These are phyloP conservation scores for Persicaria maculosa DNA, from an alignment of 148 eudicot genomes.

Conservation along the genomic window DNA sequence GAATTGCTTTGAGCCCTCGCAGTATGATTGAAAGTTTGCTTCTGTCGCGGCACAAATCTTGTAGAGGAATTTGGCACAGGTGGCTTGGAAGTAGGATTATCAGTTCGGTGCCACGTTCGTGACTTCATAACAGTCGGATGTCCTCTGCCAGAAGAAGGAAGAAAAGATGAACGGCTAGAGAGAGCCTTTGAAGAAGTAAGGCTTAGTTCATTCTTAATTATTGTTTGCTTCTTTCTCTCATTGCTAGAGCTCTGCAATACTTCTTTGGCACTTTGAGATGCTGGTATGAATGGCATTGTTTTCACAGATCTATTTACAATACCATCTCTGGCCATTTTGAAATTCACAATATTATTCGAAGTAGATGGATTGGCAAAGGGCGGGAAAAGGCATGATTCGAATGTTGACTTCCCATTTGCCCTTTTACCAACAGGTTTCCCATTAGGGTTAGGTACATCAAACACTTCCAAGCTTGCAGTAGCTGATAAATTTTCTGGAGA, in stretches of 20 bases:
- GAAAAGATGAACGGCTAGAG: slow-evolving; percentile 26
- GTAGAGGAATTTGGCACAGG: slow-evolving; percentile 28
- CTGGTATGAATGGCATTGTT: slow-evolving; percentile 16
- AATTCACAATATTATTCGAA: slow-evolving; percentile 13
- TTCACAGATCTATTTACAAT: slow-evolving; percentile 17
- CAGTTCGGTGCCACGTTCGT: slow-evolving; percentile 73
- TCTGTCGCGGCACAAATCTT: slow-evolving; percentile 25
- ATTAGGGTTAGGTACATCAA: slow-evolving; percentile 14
- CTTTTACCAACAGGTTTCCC: slow-evolving; percentile 18
- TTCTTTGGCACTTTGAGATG: slow-evolving; percentile 20
- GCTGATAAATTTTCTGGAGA: slow-evolving; percentile 20
- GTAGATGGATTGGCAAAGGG: slow-evolving; percentile 14
- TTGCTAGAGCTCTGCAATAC: slow-evolving; percentile 18
- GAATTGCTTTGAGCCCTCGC: slow-evolving; percentile 34
- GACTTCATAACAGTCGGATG: slow-evolving; percentile 34
- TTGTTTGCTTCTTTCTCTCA: slow-evolving; percentile 19
- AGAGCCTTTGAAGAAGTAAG: slow-evolving; percentile 33
- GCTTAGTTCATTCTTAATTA: slow-evolving; percentile 17
- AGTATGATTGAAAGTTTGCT: slow-evolving; percentile 18
- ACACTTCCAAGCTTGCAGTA: slow-evolving; percentile 18
- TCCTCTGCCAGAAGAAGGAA: slow-evolving; percentile 24
- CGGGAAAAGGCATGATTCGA: slow-evolving; percentile 16
- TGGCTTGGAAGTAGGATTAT: slow-evolving; percentile 27
- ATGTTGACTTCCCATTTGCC: slow-evolving; percentile 20
- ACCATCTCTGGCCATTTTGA: slow-evolving; percentile 23